Evolutionary conservation across 331 rosid genomes (phyloP).

Genomic region (Phaseolus coccineus): DNA sequence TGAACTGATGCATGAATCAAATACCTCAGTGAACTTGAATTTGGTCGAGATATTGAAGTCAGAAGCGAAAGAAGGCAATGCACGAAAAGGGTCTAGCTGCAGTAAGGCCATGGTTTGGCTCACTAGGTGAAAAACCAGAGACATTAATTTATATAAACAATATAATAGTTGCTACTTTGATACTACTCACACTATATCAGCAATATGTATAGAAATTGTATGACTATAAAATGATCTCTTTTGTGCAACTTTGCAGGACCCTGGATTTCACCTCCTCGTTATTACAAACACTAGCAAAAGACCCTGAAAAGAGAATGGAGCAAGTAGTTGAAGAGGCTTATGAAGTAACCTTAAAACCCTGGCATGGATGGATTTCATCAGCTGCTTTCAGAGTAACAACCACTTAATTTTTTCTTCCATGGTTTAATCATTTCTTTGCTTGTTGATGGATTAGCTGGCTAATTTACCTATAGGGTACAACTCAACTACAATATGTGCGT

Average conservation of each 20-base stretch:
- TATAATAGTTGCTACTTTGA: not conserved
- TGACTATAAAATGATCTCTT: not conserved
- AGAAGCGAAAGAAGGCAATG: conserved; percentile 62
- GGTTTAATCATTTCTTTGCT: conserved; percentile 4
- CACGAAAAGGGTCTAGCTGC: conserved; percentile 64
- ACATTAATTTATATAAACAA: not conserved
- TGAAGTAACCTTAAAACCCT: conserved; percentile 66
- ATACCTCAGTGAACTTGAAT: conserved; percentile 61
- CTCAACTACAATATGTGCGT: not conserved
- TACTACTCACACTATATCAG: not conserved
- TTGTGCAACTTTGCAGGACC: conserved; percentile 54
- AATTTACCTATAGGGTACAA: not conserved
- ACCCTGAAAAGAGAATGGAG: conserved; percentile 64
- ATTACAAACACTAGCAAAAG: conserved; percentile 55
- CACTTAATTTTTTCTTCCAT: not conserved
- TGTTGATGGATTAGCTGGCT: not conserved
- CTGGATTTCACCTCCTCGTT: conserved; percentile 68
- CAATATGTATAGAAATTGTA: not conserved
- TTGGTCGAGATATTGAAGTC: conserved; percentile 74
- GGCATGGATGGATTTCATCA: conserved; percentile 95
- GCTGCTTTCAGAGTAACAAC: conserved; percentile 78
- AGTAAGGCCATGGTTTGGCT: conserved; percentile 86
- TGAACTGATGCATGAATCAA: conserved; percentile 67
- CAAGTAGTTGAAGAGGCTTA: conserved; percentile 76
- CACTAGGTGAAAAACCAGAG: conserved; percentile 59